Base-by-base conservation (phyloP, 805 yeast species). In the Saccharomycopsis babjevae region DNA sequence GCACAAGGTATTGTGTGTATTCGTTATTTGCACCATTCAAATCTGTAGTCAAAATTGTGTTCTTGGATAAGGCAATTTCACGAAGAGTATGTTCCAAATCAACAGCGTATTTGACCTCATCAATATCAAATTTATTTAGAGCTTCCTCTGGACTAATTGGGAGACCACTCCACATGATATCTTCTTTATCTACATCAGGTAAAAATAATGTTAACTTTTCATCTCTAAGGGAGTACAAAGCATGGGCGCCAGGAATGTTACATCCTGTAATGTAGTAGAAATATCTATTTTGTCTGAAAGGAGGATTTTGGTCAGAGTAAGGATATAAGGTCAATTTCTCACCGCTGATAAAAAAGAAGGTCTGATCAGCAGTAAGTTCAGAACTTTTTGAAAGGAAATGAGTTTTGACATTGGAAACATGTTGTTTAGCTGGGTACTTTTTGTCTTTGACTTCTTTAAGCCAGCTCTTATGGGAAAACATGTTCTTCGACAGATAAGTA, bases 151-250 rank as follows among this genome's bases (percentile, higher is more conserved):
- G 65, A 46, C 82, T 75, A 58, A 89, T 65, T 5, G 99, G 99
- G 72, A 86, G 69, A 0, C 99, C 99, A 61, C 94, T 85, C 99
- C 99, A 93, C 90, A 94, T 87, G 50, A 93, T 87, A 69, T 89
- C 97, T 54, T 94, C 98, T 52, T 79, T 74, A 69, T 91, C 97
- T 46, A 93, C 78, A 59, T 87, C 81, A 0, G 98, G 97, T 58
- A 94, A 76, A 68, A 87, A 93, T 30, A 93, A 74, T 0, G 85
- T 83, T 63, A 90, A 76, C 59, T 82, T 78, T 54, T 85, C 89
- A 6, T 72, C 66, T 2, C 66, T 68, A 43, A 84, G 68, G 57
- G 82, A 76, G 69, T 81, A 93, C 25, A 87, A 73, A 0, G 89
- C 79, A 66, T 83, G 86, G 39, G 87, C 78, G 1, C 94, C 96